Evolutionary conservation across 139 green algal species (phyloP), one percentile per base, ranked within the genome.

Genomic region (Picochlorum costavermella): DNA sequence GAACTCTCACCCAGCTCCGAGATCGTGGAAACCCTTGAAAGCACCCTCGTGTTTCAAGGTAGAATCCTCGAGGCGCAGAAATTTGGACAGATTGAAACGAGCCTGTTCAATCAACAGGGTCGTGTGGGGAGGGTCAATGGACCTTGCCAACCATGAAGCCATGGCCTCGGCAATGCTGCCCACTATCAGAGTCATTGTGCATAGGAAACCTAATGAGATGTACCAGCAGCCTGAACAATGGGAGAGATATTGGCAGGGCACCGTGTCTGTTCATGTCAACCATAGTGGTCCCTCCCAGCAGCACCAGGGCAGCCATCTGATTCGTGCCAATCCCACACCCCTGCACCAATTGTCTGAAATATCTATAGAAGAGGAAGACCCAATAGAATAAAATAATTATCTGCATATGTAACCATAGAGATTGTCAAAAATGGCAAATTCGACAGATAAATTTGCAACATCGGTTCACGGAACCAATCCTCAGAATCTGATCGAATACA

Each of bases 401-500:
- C 36, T 59, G 6, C 20, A 56, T 11, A 33, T 31, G 5, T 33
- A 31, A 9, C 16, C 20, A 33, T 36, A n/a, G 20, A 59, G 50
- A 2, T 12, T 45, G 11, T 59, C 25, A 45, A 56, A 46, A 25
- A 96, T 96, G 90, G 90, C 90, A 2, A 96, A 96, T 64, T 67
- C 80, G 8, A 96, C 90, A 14, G 88, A 95, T 48, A 73, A 75
- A 5, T 58, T 78, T 11, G 89, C 86, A 0, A 53, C 45, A 8
- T 74, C 66, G 16, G 77, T 96, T 4, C 84, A 95, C 70, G 89
- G 89, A 11, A 96, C 87, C 28, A 95, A 96, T 65, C 90, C 90
- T n/a, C 89, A 96, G 85, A 95, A 96, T 74, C 72, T 96, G 30
- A 70, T 96, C 2, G 90, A 96, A 73, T 91, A 96, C 53, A 96